Percentiles rank a stretch among this genome's conserved stretches.
Evolutionary conservation across 1,284 basidiomycete species (phyloP).

Genomic region (Cutaneotrichosporon daszewskae): DNA sequence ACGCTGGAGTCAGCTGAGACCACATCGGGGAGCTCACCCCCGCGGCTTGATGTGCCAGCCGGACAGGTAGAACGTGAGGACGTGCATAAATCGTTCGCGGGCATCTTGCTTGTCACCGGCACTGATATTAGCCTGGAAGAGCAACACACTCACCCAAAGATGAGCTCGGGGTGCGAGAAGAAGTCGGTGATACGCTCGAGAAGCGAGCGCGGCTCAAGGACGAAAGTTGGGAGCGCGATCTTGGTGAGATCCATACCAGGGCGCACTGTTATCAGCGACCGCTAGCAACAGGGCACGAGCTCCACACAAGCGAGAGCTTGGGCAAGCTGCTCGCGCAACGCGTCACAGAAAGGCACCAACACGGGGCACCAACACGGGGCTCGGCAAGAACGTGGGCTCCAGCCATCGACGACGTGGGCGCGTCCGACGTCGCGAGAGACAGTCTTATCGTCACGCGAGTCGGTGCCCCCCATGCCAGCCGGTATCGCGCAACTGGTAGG

Average conservation of each 20-base stretch:
- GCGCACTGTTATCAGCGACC: conserved; percentile 62
- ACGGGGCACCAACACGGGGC: no score
- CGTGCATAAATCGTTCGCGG: conserved; percentile 84
- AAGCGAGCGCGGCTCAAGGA: conserved; percentile 82
- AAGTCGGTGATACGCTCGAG: conserved; percentile 97
- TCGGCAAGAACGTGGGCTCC: no score
- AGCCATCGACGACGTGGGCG: no score
- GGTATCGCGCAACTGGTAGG: no score
- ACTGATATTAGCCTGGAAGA: conserved; percentile 13
- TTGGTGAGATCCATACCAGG: conserved; percentile 90
- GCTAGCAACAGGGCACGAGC: no score
- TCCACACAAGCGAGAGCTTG: no score
- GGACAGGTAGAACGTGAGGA: conserved; percentile 92
- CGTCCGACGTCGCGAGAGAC: no score
- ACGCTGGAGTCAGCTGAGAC: conserved; percentile 50
- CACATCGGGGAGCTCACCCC: conserved; percentile 51
- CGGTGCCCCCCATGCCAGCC: no score
- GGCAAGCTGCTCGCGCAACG: no score
- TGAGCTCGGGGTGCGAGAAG: conserved; percentile 96
- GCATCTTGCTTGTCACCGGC: conserved; percentile 55
- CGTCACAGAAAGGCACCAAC: no score
- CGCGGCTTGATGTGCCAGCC: conserved; percentile 99
- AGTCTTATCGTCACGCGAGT: no score
- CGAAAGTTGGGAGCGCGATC: conserved; percentile 90
- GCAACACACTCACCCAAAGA: conserved; percentile 56